Percentiles rank a stretch among this genome's conserved stretches.
phyloP scores from a whole-genome alignment of 2,329 filamentous ascomycete species.

The Cladosporium halotolerans region DNA sequence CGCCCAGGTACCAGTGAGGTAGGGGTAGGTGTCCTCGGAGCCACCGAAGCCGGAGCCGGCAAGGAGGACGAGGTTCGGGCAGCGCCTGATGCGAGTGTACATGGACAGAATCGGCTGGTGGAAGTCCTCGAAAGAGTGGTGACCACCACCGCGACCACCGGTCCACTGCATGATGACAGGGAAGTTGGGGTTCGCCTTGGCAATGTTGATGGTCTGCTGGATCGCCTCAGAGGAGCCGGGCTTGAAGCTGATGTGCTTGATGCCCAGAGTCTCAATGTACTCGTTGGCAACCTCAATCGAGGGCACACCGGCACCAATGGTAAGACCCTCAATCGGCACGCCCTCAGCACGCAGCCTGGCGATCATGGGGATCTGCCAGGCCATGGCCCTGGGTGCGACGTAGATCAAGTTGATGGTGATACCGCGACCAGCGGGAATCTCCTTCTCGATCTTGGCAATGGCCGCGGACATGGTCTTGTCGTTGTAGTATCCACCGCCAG shows the following conservation, averaged over 20 bases:
- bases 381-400: conserved; percentile 82
- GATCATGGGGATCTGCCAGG: conserved; percentile 84
- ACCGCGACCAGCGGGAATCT: conserved; percentile 76
- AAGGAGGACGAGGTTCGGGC: conserved; percentile 79
- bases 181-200: conserved; percentile 87
- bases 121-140: conserved; percentile 94
- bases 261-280: conserved; percentile 85
- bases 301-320: conserved; percentile 87
- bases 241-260: conserved; percentile 94
- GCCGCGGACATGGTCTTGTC: conserved; percentile 77
- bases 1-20: conserved; percentile 86
- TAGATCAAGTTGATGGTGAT: conserved; percentile 90
- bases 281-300: conserved; percentile 89
- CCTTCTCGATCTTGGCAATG: conserved; percentile 74
- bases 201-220: conserved; percentile 84
- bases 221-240: conserved; percentile 84
- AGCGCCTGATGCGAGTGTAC: conserved; percentile 81
- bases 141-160: conserved; percentile 84
- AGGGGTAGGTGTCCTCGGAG: conserved; percentile 84
- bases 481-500: conserved; percentile 83
- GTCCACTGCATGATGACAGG: conserved; percentile 95
- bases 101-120: conserved; percentile 85
- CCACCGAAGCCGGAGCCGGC: conserved; percentile 90
- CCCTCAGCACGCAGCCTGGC: conserved; percentile 75
- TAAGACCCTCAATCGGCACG: conserved; percentile 84